phyloP scores from a whole-genome alignment of 306 rosid genomes.

The Heteromeles arbutifolia region DNA sequence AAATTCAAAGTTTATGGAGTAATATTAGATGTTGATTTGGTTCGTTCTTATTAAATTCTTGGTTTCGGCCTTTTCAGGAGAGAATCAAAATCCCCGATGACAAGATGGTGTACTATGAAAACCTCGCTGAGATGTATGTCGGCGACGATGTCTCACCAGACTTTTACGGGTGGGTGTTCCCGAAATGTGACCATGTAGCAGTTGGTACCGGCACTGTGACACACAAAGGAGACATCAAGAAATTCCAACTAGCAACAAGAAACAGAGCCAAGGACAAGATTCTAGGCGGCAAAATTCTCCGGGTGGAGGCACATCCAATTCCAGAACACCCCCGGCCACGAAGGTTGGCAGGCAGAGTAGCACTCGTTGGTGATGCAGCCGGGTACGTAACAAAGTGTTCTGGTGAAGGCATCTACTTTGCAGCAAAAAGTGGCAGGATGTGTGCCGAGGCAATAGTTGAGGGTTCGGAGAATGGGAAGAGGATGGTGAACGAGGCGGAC shows the following conservation, averaged over 20 bases:
- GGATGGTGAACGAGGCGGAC: constrained; percentile 86
- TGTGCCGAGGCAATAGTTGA: constrained; percentile 92
- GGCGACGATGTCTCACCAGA: constrained; percentile 98
- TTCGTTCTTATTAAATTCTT: not conserved
- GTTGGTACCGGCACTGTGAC: constrained; percentile 98
- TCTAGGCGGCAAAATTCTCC: constrained; percentile 72
- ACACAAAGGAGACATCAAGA: constrained; percentile 97
- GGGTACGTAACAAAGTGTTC: constrained; percentile 98
- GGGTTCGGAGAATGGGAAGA: constrained; percentile 88
- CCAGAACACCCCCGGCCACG: constrained; percentile 97
- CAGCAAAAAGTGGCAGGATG: constrained; percentile 97
- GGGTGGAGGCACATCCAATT: constrained; percentile 97
- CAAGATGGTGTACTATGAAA: constrained; percentile 85
- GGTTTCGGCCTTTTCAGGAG: constrained; percentile 44
- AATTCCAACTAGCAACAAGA: constrained; percentile 93
- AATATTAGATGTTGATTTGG: too few species aligned
- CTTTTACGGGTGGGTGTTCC: constrained; percentile 98
- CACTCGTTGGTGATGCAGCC: constrained; percentile 91
- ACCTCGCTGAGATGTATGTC: constrained; percentile 93
- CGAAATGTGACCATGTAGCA: constrained; percentile 94
- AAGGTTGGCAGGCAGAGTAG: constrained; percentile 67
- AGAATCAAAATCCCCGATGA: constrained; percentile 86
- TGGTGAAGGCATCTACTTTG: constrained; percentile 93
- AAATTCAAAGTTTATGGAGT: not conserved
- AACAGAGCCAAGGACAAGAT: constrained; percentile 95